These are phyloP conservation scores for Colletotrichum agaves DNA, from an alignment of 2,329 filamentous ascomycete species.

Conservation along the genomic window DNA sequence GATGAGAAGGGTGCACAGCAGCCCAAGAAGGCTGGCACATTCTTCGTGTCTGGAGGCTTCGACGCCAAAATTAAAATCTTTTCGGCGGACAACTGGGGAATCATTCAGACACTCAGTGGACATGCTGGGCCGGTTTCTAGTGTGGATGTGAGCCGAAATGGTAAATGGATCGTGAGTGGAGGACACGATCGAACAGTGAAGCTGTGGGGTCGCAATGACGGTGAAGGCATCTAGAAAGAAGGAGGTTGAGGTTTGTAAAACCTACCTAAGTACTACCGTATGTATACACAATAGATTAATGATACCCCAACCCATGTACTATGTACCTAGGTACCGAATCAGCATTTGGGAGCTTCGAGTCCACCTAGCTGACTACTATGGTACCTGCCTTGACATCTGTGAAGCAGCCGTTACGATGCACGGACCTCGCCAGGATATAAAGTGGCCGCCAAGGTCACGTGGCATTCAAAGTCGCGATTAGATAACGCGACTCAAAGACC, in stretches of 20 bases:
- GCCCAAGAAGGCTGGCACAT: constrained; percentile 90
- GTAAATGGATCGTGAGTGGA: constrained; percentile 92
- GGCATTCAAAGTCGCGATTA: constrained; percentile 37
- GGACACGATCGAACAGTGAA: constrained; percentile 96
- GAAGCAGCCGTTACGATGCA: neutral
- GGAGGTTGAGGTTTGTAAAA: neutral
- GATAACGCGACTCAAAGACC: constrained; percentile 39
- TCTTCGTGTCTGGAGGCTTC: constrained; percentile 90
- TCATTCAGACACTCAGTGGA: constrained; percentile 87
- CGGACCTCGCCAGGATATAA: neutral
- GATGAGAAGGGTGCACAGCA: constrained; percentile 73
- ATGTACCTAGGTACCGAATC: neutral
- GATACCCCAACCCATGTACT: too few species aligned
- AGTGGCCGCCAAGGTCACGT: constrained; percentile 21
- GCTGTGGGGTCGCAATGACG: constrained; percentile 90
- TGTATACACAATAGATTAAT: constrained; percentile 20
- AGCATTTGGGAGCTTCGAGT: neutral
- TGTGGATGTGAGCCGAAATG: constrained; percentile 87
- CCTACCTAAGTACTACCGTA: too few species aligned
- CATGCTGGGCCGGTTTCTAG: constrained; percentile 94
- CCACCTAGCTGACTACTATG: too few species aligned
- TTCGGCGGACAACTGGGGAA: constrained; percentile 94
- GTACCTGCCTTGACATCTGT: neutral
- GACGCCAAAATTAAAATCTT: constrained; percentile 97
- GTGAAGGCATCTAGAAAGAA: constrained; percentile 58